Evolutionary conservation across 2,329 filamentous ascomycete species (phyloP).

Genomic region (Botrytis fragariae): DNA sequence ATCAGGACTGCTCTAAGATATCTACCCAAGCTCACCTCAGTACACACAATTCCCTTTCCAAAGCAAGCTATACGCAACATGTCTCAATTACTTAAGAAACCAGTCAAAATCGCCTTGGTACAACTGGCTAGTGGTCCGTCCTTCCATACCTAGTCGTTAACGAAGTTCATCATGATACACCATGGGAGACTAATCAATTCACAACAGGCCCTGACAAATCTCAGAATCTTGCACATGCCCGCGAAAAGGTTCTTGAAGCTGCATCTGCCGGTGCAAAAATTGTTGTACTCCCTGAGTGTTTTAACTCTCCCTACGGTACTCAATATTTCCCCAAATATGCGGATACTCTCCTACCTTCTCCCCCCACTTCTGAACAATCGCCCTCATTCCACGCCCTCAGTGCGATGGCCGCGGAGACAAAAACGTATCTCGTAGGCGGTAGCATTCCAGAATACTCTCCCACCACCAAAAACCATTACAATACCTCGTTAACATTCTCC

Average conservation of each 20-base stretch:
- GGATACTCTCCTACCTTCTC: constrained; percentile 78
- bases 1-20: constrained; percentile 5
- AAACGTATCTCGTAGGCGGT: constrained; percentile 81
- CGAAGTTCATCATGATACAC: constrained; percentile 21
- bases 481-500: constrained; percentile 82
- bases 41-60: neutral
- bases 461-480: constrained; percentile 70
- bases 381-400: constrained; percentile 86
- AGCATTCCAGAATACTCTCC: constrained; percentile 83
- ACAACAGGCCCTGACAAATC: constrained; percentile 70
- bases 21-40: constrained; percentile 19
- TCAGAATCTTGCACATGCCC: constrained; percentile 77
- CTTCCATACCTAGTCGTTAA: constrained; percentile 24
- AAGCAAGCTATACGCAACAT: constrained; percentile 30
- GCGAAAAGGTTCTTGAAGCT: constrained; percentile 78
- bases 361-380: constrained; percentile 66
- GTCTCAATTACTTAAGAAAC: constrained; percentile 61
- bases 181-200: constrained; percentile 32
- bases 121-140: constrained; percentile 70
- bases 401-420: constrained; percentile 72
- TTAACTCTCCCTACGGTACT: constrained; percentile 96
- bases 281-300: constrained; percentile 94
- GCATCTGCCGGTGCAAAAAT: constrained; percentile 74
- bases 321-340: constrained; percentile 90
- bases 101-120: constrained; percentile 75